Evolutionary conservation across 495 filamentous ascomycete genomes (phyloP), one percentile per base, ranked within the genome.

Genomic region (Bryoglossum gracile): DNA sequence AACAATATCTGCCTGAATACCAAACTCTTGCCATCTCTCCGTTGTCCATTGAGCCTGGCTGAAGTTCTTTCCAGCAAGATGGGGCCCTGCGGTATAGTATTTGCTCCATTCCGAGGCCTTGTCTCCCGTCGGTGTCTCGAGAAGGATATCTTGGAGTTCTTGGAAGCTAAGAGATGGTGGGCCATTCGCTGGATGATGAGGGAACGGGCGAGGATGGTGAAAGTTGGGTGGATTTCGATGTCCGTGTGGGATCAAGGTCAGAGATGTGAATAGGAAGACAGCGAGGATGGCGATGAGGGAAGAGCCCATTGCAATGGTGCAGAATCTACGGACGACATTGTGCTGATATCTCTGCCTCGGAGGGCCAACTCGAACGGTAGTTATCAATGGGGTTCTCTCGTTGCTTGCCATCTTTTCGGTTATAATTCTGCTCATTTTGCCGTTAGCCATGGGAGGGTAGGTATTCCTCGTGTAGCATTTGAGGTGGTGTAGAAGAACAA

Each of bases 1-100:
- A 17, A 82, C 81, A 55, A 98, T 82, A 3, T 53, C 51, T 42
- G 84, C 72, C 51, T 77, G 65, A 45, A 98, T 68, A 3, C 92
- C 94, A 60, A 85, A 92, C 53, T 89, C 81, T 55, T 82, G 68
- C 89, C 89, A 97, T 54, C 72, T 82, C 19, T 94, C 80, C 54
- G 78, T 74, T 0, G 92, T 98, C 89, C 89, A 98, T 39, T 83
- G 64, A 4, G 86, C 92, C 68, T 94, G 81, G 5, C 44, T 38
- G 17, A 45, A 73, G 57, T 97, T 97, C 72, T 87, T 85, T 10
- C 92, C 92, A 0, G 83, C 87, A 24, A 98, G 70, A 71, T 98
- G 92, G 1, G 86, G 77, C 0, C 92, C 92, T 1, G 82, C 66
- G 0, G 92, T 95, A 57, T 97, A 97, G 66, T 96, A 97, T 51